Evolutionary conservation across 306 rosid genomes (phyloP).

Genomic region (Styphnolobium japonicum): DNA sequence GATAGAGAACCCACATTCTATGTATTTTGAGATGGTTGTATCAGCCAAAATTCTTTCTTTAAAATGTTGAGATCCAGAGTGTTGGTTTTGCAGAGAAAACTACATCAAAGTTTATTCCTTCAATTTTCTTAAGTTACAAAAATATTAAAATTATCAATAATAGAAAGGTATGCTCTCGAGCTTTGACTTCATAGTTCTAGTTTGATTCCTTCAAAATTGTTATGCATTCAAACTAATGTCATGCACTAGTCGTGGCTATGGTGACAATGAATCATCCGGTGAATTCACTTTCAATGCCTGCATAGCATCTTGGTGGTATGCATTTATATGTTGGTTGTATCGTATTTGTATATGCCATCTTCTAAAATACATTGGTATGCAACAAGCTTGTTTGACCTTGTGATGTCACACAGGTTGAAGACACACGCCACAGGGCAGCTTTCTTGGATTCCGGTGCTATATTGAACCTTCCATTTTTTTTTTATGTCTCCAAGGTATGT

Average conservation of each 20-base stretch:
- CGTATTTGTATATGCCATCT: background rate
- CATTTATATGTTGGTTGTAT: background rate
- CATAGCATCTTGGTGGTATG: conserved; percentile 81
- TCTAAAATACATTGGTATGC: background rate
- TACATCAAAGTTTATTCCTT: too few relatives aligned
- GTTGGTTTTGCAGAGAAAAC: too few relatives aligned
- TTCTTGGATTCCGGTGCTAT: conserved; percentile 80
- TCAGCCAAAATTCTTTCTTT: too few relatives aligned
- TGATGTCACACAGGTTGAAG: conserved; percentile 78
- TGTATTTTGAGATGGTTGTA: too few relatives aligned
- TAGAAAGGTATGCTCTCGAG: background rate
- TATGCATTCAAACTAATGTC: too few relatives aligned
- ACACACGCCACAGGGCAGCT: conserved; percentile 72
- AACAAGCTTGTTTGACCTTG: background rate
- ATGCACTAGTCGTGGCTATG: conserved; percentile 34
- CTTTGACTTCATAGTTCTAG: background rate
- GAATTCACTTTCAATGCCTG: conserved; percentile 51
- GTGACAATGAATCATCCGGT: conserved; percentile 26
- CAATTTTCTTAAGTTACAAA: background rate
- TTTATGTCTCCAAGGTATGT: conserved; percentile 74
- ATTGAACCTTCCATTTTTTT: conserved; percentile 69
- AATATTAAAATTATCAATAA: background rate
- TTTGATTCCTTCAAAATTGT: background rate
- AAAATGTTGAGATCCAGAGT: too few relatives aligned
- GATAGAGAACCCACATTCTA: too few relatives aligned